Percentiles rank a stretch among this genome's conserved stretches.
Conservation (phyloP, 2,329 filamentous ascomycete genomes). For the Ophiosphaerella narmari region DNA sequence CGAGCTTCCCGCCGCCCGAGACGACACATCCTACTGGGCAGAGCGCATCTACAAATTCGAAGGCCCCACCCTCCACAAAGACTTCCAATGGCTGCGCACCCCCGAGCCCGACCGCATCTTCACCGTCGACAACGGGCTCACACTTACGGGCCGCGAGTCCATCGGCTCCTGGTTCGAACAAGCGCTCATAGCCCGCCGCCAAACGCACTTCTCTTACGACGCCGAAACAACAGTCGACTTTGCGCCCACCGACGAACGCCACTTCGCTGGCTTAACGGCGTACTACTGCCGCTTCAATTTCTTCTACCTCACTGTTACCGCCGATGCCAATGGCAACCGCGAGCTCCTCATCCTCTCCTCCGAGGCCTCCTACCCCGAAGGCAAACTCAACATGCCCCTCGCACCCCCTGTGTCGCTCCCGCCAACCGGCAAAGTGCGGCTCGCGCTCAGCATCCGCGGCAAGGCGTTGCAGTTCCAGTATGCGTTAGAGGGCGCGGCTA, state of each 20-base stretch:
- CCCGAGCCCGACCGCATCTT: conserved; percentile 56
- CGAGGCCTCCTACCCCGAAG: conserved; percentile 61
- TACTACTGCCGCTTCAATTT: conserved; percentile 70
- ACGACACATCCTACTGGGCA: conserved; percentile 45
- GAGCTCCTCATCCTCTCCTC: conserved; percentile 63
- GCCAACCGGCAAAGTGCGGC: conserved; percentile 58
- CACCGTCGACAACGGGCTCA: conserved; percentile 51
- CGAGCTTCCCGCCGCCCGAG: conserved; percentile 32
- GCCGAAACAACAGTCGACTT: conserved; percentile 63
- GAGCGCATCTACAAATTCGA: conserved; percentile 55
- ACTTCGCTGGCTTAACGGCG: conserved; percentile 64
- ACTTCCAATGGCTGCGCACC: conserved; percentile 63
- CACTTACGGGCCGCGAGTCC: conserved; percentile 60
- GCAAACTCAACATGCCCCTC: conserved; percentile 53
- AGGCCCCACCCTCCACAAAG: conserved; percentile 53
- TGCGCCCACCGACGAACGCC: conserved; percentile 60
- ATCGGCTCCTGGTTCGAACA: conserved; percentile 56
- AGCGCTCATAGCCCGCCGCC: conserved; percentile 60
- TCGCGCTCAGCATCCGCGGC: conserved; percentile 59
- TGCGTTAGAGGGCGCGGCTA: conserved; percentile 52
- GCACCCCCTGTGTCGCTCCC: conserved; percentile 55
- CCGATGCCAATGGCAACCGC: conserved; percentile 59
- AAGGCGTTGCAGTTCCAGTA: conserved; percentile 62
- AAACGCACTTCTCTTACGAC: conserved; percentile 65
- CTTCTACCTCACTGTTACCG: conserved; percentile 66